phyloP scores from a whole-genome alignment of 176 grass and related monocot genomes.

The Hordeum vulgare region DNA sequence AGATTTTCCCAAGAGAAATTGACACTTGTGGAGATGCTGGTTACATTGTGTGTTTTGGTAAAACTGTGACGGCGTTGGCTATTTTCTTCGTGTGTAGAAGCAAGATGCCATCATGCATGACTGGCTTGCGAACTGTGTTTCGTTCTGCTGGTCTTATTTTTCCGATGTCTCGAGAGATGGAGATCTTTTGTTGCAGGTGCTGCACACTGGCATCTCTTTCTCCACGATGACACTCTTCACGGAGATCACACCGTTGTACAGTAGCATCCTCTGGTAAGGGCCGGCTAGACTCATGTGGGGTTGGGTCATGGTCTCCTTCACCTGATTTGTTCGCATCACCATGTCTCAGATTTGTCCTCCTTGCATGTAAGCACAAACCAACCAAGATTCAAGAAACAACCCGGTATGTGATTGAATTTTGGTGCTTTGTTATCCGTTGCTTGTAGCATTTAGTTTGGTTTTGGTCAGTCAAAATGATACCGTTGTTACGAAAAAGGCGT shows the following conservation, averaged over 20 bases:
- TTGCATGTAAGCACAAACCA: constrained; percentile 45
- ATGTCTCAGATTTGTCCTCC: constrained; percentile 98
- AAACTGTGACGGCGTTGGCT: no score
- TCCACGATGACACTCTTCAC: constrained; percentile 98
- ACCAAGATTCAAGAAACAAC: background rate
- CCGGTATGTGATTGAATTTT: background rate
- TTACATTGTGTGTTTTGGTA: no score
- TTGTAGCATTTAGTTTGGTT: background rate
- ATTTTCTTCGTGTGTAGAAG: background rate
- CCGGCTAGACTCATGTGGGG: constrained; percentile 87
- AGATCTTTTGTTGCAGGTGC: background rate
- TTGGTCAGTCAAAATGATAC: background rate
- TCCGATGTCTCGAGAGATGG: background rate
- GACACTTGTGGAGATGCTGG: no score
- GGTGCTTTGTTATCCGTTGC: background rate
- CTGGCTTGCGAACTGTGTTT: background rate
- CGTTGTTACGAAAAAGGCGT: no score
- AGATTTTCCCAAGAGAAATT: no score
- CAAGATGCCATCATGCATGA: background rate
- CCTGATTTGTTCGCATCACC: constrained; percentile 89
- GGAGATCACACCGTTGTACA: constrained; percentile 90
- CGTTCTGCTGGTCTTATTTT: background rate
- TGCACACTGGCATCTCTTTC: constrained; percentile 92
- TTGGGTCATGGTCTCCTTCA: constrained; percentile 96
- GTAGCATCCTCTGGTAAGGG: constrained; percentile 74